Evolutionary conservation across 2,329 filamentous ascomycete genomes (phyloP).

Genomic region (Xylariaceae sp.): DNA sequence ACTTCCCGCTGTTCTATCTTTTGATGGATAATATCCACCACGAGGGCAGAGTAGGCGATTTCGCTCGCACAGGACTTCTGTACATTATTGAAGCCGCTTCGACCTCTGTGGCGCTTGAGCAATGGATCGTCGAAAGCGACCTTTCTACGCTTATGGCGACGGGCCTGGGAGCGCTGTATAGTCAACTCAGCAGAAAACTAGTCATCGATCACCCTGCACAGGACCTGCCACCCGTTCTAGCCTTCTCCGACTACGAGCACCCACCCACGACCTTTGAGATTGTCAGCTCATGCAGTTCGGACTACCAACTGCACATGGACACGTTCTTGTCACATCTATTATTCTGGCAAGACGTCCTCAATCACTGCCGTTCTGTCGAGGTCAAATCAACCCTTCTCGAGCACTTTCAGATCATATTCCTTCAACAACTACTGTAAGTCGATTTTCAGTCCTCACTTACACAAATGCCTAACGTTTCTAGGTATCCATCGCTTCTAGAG

Average conservation of each 20-base stretch:
- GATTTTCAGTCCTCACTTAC: slow-evolving; percentile 18
- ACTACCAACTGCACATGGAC: slow-evolving; percentile 85
- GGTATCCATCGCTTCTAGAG: slow-evolving; percentile 93
- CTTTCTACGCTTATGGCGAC: slow-evolving; percentile 97
- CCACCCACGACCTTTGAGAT: slow-evolving; percentile 72
- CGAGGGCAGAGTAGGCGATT: slow-evolving; percentile 92
- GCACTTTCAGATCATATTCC: slow-evolving; percentile 95
- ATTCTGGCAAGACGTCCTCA: slow-evolving; percentile 98
- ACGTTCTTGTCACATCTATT: slow-evolving; percentile 93
- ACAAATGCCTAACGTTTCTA: slow-evolving; percentile 43
- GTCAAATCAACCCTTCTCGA: slow-evolving; percentile 93
- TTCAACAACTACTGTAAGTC: slow-evolving; percentile 91
- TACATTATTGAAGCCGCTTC: slow-evolving; percentile 96
- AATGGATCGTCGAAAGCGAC: slow-evolving; percentile 97
- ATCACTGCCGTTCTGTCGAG: slow-evolving; percentile 90
- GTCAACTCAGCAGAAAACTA: slow-evolving; percentile 74
- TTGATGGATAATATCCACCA: slow-evolving; percentile 97
- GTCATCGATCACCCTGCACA: slow-evolving; percentile 79
- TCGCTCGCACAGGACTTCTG: slow-evolving; percentile 88
- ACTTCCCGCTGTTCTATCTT: slow-evolving; percentile 95
- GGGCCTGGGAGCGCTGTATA: slow-evolving; percentile 79
- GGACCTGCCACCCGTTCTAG: slow-evolving; percentile 80
- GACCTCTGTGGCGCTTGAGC: slow-evolving; percentile 80
- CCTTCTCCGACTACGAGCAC: slow-evolving; percentile 86
- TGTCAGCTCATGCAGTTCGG: slow-evolving; percentile 73